Evolutionary conservation across 805 yeast genomes (phyloP).

Genomic region (Starmerella stigmatis): DNA sequence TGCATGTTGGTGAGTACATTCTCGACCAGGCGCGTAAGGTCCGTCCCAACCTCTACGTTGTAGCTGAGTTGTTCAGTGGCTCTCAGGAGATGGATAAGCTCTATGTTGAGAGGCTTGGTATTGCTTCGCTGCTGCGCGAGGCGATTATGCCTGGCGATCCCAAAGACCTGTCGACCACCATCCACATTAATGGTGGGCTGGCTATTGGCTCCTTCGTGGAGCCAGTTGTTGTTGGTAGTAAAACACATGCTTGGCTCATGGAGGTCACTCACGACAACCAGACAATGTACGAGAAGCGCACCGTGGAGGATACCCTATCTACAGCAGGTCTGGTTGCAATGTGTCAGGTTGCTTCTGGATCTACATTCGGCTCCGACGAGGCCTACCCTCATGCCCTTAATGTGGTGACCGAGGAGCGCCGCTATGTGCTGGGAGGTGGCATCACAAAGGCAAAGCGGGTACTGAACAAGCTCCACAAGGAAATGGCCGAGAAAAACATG

Average conservation of each 20-base stretch:
- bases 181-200: conserved; percentile 87
- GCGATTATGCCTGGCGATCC: conserved; percentile 96
- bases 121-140: conserved; percentile 81
- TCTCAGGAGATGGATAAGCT: conserved; percentile 82
- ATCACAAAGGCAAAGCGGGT: conserved; percentile 58
- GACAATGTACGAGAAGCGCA: conserved; percentile 77
- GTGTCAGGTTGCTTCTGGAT: conserved; percentile 88
- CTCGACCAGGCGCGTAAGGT: conserved; percentile 78
- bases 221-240: conserved; percentile 37
- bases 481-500: conserved; percentile 41
- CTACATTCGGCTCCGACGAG: conserved; percentile 90
- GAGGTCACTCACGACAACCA: conserved; percentile 97
- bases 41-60: conserved; percentile 80
- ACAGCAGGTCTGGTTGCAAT: conserved; percentile 90
- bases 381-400: conserved; percentile 72
- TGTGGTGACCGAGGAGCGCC: conserved; percentile 65
- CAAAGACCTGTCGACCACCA: conserved; percentile 70
- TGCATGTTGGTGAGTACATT: conserved; percentile 84
- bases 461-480: conserved; percentile 31
- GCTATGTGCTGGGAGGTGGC: conserved; percentile 49
- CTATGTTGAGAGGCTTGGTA: conserved; percentile 82
- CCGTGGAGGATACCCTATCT: conserved; percentile 87
- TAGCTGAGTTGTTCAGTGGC: conserved; percentile 89
- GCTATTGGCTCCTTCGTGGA: conserved; percentile 81
- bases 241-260: conserved; percentile 94